These are phyloP conservation scores for Wickerhamiella infanticola DNA, from an alignment of 1,139 yeast genomes.

Conservation along the genomic window DNA sequence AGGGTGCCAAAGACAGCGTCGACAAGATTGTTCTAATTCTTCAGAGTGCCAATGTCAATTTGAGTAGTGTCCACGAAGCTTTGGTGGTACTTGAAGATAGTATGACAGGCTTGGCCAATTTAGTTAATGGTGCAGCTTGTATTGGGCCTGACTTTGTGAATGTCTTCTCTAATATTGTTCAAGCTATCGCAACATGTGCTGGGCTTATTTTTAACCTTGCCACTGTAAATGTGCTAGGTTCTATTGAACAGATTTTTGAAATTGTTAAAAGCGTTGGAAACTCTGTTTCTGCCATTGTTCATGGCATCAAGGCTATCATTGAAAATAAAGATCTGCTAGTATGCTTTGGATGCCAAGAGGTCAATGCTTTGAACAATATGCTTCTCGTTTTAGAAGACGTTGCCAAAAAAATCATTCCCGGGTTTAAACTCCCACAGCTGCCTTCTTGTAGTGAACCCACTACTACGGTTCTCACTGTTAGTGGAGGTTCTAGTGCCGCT, in stretches of 20 bases:
- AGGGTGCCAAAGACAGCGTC: neutral
- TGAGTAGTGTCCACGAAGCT: neutral
- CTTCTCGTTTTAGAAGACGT: neutral
- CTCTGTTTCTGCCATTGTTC: neutral
- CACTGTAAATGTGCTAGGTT: neutral
- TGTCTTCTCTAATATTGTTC: neutral
- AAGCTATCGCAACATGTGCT: neutral
- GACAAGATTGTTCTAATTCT: neutral
- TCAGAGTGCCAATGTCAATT: neutral
- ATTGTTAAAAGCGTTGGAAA: neutral
- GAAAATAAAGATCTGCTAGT: neutral
- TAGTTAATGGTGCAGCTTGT: neutral
- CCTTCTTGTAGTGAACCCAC: neutral
- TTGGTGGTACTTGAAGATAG: neutral
- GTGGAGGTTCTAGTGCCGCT: neutral
- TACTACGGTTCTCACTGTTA: neutral
- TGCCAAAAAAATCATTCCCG: neutral
- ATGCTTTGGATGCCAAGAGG: neutral
- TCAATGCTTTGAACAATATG: neutral
- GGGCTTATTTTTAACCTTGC: neutral
- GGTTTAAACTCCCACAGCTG: neutral
- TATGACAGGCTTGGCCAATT: neutral
- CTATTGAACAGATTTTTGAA: neutral
- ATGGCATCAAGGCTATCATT: neutral
- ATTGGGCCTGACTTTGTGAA: neutral